Conservation (phyloP, 495 filamentous ascomycete genomes). For the Immersiella caudata region DNA sequence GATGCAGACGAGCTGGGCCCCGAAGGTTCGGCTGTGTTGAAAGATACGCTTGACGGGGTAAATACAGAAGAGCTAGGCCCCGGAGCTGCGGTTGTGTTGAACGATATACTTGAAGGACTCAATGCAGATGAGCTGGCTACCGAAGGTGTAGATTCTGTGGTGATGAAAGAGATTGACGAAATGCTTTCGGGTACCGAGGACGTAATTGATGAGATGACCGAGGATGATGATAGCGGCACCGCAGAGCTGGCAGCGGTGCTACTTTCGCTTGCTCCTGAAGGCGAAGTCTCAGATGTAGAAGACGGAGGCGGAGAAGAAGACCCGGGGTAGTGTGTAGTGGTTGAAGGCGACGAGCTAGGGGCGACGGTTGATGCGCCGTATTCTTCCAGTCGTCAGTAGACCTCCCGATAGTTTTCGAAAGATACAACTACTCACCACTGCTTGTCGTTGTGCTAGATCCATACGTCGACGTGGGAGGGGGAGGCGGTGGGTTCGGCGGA, state of each 20-base stretch:
- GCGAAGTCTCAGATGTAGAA: conserved; percentile 17
- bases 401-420: neutral
- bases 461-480: conserved; percentile 14
- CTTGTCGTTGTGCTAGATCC: neutral
- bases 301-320: neutral
- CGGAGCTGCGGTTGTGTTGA: neutral
- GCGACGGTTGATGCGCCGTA: neutral
- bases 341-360: neutral
- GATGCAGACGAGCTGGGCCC: conserved; percentile 13
- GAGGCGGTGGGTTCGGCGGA: conserved; percentile 35
- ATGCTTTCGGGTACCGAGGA: conserved; percentile 12
- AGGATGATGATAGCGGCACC: conserved; percentile 3
- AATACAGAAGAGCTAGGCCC: neutral
- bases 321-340: neutral
- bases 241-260: conserved; percentile 11
- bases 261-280: conserved; percentile 16
- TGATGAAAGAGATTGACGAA: neutral
- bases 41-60: neutral
- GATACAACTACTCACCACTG: neutral
- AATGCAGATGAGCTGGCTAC: neutral
- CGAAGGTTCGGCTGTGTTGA: neutral
- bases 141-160: neutral
- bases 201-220: conserved; percentile 3
- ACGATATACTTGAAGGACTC: neutral
- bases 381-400: neutral